Evolutionary conservation across 208 protist genomes (phyloP), one percentile per base, ranked within the genome.

Genomic region (Leishmania aethiopica): DNA sequence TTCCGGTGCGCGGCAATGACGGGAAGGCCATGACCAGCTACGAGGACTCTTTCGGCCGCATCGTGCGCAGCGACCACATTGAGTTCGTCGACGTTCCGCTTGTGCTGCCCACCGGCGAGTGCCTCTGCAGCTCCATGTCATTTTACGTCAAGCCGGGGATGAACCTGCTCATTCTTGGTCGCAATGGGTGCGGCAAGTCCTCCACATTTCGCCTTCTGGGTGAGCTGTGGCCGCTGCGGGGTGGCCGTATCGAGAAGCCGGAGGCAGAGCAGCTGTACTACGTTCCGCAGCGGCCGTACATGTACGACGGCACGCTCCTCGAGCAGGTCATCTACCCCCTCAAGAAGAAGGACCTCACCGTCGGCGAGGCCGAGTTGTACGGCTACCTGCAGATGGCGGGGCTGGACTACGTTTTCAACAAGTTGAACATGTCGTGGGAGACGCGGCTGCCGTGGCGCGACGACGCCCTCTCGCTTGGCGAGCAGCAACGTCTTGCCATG

Each of bases 151-250:
- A 89, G 71, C 89, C 89, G 0, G 93, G 97, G 5, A 96, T 95
- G 84, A 96, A 97, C 84, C 67, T 98, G 42, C 92, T 98, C 62
- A 93, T 99, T 45, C 95, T 96, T 71, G 97, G 97, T 8, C 95
- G 93, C 17, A 98, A 97, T 81, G 97, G 97, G 37, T 95, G 88
- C 82, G 97, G 97, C 51, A 99, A 99, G 87, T 93, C 89, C 25
- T 98, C 94, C 37, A 95, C 96, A 47, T 84, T 98, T 71, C 89
- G 95, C 40, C 64, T 94, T 40, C 86, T 98, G 22, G 94, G 91
- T 15, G 94, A 92, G 85, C 85, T 98, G 35, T 98, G 96, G 94
- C 92, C 91, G 28, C 77, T 96, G 77, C 84, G 86, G 3, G 83
- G 82, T 45, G 96, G 94, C 49, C 75, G 79, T 51, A 90, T 98